Percentiles rank a stretch among this genome's conserved stretches.
Evolutionary conservation across 352 stramenopile species (phyloP).

Genomic region (Plasmopara halstedii): DNA sequence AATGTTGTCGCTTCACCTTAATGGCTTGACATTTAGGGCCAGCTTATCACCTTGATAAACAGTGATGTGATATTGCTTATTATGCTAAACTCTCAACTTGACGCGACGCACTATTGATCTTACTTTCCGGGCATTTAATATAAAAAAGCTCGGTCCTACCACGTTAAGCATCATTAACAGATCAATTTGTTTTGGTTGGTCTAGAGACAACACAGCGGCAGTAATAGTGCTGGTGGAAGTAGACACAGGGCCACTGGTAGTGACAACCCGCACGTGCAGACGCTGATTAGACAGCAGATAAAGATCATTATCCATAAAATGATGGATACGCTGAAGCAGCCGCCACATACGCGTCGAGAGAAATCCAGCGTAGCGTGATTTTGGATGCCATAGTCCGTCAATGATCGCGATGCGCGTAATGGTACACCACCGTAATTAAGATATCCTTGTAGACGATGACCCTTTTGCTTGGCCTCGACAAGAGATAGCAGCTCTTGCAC

Average conservation of each 20-base stretch:
- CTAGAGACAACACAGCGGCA: conserved; percentile 68
- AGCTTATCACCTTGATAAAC: no score
- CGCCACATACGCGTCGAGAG: conserved; percentile 34
- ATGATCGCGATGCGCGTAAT: conserved; percentile 31
- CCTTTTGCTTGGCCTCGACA: conserved; percentile 18
- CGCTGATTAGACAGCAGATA: conserved; percentile 53
- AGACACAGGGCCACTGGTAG: conserved; percentile 48
- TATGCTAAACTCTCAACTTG: no score
- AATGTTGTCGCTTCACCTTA: neutral
- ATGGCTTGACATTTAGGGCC: no score
- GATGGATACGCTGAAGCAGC: conserved; percentile 73
- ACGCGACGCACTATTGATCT: no score
- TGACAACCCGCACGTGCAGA: conserved; percentile 68
- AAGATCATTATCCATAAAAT: conserved; percentile 73
- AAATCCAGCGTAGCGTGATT: conserved; percentile 54
- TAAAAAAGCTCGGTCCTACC: no score
- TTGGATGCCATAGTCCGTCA: conserved; percentile 63
- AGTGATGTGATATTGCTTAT: no score
- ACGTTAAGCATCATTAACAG: no score
- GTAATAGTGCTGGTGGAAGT: conserved; percentile 47
- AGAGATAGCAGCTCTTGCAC: conserved; percentile 32
- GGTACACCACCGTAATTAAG: conserved; percentile 58
- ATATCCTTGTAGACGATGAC: conserved; percentile 18
- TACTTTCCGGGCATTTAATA: no score
- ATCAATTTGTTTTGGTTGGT: no score